Evolutionary conservation across 768 basidiomycete species (phyloP), one percentile per base, ranked within the genome.

Genomic region (Baorangia bicolor): DNA sequence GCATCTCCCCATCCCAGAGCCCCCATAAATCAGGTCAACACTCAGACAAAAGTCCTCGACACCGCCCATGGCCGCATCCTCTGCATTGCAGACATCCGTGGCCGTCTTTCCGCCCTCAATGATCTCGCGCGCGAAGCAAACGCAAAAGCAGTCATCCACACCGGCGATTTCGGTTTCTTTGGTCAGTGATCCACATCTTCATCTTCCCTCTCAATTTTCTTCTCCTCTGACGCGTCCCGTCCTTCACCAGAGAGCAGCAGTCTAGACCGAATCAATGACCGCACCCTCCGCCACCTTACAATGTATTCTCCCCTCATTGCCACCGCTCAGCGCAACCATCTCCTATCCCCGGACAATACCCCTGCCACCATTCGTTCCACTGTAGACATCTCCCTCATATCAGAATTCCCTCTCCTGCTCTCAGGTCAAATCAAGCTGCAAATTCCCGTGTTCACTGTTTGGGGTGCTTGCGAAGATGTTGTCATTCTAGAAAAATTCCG

Each of bases 121-220:
- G 85, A 92, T 73, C 84, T 97, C 51, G 95, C 95, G 18, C 77
- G 87, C 43, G 93, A 97, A 63, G 85, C 85, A 54, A 88, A 90
- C 67, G 97, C 94, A 23, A 83, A 87, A 55, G 96, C 94, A 18
- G 87, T 98, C 70, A 91, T 99, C 56, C 96, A 98, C 70, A 96
- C 95, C 0, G 97, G 97, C 50, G 97, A 99, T 77, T 98, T 98
- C 84, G 97, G 97, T 56, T 97, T 99, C 76, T 97, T 96, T 73
- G 93, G 92, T 87, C 61, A 59, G 80, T 72, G 25, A 60, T 53
- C 23, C 48, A 38, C 39, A 37, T 53, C 39, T 44, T 42, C 35
- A 7, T 52, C 40, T 37, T 52, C 41, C 34, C 38, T 39, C 23
- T 39, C 20, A 49, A 12, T 45, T 46, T 48, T 49, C 23, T 38